These are phyloP conservation scores for Kwoniella dejecticola DNA, from an alignment of 768 basidiomycete genomes.

Conservation along the genomic window DNA sequence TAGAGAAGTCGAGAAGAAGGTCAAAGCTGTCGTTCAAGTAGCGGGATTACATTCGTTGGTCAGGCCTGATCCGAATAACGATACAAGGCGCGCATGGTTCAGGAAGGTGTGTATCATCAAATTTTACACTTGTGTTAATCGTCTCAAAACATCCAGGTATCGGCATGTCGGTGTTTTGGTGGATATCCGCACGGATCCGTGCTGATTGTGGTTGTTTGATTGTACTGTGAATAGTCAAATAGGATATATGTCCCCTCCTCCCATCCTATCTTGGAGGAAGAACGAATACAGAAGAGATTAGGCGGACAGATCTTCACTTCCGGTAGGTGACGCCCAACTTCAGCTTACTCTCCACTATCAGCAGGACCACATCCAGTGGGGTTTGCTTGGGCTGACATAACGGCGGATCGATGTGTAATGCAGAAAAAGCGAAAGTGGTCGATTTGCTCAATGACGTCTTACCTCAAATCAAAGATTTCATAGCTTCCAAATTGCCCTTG, in stretches of 20 bases:
- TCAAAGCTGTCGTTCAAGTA: constrained; percentile 76
- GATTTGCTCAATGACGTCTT: constrained; percentile 71
- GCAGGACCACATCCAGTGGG: too few species aligned
- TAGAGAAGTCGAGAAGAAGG: constrained; percentile 67
- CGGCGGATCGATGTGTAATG: not conserved
- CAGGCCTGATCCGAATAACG: constrained; percentile 57
- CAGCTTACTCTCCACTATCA: not conserved
- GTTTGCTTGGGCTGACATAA: too few species aligned
- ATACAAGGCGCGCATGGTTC: constrained; percentile 72
- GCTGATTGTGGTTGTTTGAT: too few species aligned
- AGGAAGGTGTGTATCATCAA: constrained; percentile 60
- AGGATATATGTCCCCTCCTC: constrained; percentile 63
- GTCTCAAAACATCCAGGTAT: too few species aligned
- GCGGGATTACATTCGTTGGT: constrained; percentile 62
- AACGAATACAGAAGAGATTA: constrained; percentile 63
- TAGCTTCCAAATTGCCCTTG: constrained; percentile 50
- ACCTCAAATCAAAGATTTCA: constrained; percentile 66
- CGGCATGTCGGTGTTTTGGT: too few species aligned
- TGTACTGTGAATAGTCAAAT: too few species aligned
- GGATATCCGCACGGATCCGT: too few species aligned
- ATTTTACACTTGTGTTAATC: too few species aligned
- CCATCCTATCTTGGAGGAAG: constrained; percentile 59
- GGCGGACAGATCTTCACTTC: constrained; percentile 65
- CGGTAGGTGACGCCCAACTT: constrained; percentile 58
- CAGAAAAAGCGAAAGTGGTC: constrained; percentile 73